These are phyloP conservation scores for Rhodamnia argentea DNA, from an alignment of 345 rosid genomes.

Conservation along the genomic window DNA sequence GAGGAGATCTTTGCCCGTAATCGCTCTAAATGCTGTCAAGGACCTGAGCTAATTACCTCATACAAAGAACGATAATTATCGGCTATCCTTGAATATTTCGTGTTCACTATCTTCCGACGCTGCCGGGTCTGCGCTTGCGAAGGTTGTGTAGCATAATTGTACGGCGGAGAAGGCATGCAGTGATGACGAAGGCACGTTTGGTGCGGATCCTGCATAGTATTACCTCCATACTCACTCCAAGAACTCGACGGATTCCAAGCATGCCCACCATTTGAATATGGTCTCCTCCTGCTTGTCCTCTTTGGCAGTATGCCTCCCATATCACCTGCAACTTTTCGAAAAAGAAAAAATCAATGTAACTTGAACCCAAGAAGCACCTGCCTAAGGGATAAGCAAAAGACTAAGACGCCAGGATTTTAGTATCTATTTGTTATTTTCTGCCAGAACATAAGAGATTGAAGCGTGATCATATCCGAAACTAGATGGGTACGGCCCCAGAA, in stretches of 20 bases:
- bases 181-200: not conserved
- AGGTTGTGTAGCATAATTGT: not conserved
- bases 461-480: not conserved
- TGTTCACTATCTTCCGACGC: constrained; percentile 29
- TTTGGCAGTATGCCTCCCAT: not conserved
- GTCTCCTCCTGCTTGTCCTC: not conserved
- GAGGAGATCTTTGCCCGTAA: not conserved
- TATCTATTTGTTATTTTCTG: not conserved
- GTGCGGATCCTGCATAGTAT: not conserved
- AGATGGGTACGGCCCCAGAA: not conserved
- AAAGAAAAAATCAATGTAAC: not conserved
- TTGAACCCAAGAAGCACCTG: not conserved
- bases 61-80: constrained; percentile 57
- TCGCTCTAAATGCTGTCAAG: not conserved
- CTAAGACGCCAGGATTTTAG: not conserved
- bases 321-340: not conserved
- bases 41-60: constrained; percentile 44
- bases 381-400: not conserved
- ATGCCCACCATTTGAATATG: not conserved
- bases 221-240: not conserved
- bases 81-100: constrained; percentile 55
- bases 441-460: not conserved
- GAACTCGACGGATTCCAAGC: not conserved
- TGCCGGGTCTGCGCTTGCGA: constrained; percentile 14
- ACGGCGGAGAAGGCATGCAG: not conserved